Conservation (phyloP, 2,329 filamentous ascomycete genomes). For the Lojkania enalia region DNA sequence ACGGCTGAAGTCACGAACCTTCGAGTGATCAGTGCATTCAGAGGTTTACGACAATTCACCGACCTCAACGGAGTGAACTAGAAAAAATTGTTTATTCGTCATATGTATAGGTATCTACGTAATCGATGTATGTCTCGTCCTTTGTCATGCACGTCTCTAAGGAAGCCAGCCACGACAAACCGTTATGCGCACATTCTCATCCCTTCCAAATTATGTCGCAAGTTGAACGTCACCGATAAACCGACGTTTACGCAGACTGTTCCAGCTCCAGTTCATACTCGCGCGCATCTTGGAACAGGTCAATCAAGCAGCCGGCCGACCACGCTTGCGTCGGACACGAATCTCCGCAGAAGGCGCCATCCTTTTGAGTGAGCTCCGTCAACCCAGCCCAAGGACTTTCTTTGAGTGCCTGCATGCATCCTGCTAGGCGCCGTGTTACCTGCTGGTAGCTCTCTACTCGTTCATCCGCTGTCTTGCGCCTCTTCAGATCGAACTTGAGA, state of each 20-base stretch:
- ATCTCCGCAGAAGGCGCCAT: slow-evolving; percentile 80
- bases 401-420: slow-evolving; percentile 82
- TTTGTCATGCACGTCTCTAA: not conserved
- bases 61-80: no score
- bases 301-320: slow-evolving; percentile 92
- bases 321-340: slow-evolving; percentile 97
- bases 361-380: slow-evolving; percentile 89
- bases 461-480: slow-evolving; percentile 67
- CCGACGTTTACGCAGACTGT: slow-evolving; percentile 1
- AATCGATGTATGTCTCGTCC: not conserved
- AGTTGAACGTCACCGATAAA: no score
- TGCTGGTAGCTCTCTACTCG: slow-evolving; percentile 91
- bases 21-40: no score
- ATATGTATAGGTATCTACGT: slow-evolving; percentile 1
- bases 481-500: slow-evolving; percentile 82
- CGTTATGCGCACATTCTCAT: no score
- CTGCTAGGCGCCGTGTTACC: slow-evolving; percentile 78
- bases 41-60: no score
- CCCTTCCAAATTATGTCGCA: no score
- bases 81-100: not conserved
- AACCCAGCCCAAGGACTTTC: slow-evolving; percentile 86
- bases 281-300: slow-evolving; percentile 88
- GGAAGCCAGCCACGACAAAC: not conserved
- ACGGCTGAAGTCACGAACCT: no score
- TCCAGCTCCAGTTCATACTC: slow-evolving; percentile 37